phyloP scores from a whole-genome alignment of 805 yeast species.

The Candida methanosorbosa region DNA sequence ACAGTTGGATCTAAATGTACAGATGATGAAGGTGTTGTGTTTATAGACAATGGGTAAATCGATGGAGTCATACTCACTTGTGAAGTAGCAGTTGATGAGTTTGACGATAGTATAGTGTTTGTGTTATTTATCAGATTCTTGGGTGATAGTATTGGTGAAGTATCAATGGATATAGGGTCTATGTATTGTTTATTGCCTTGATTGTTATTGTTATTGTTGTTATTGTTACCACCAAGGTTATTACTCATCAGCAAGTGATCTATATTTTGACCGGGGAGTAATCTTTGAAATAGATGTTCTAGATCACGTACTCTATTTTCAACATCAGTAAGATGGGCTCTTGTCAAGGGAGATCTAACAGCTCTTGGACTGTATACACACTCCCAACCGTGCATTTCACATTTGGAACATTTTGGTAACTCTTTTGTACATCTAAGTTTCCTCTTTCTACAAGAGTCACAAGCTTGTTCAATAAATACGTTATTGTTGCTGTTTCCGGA shows the following conservation, averaged over 20 bases:
- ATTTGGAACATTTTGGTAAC: conserved; percentile 67
- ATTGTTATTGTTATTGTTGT: no score
- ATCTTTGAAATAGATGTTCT: conserved; percentile 33
- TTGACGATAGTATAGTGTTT: background rate
- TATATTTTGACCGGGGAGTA: conserved; percentile 38
- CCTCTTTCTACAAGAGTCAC: conserved; percentile 78
- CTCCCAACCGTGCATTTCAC: conserved; percentile 61
- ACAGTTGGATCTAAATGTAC: background rate
- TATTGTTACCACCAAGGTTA: no score
- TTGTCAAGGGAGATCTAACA: conserved; percentile 71
- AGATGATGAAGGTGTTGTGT: conserved; percentile 1
- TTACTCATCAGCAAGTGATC: conserved; percentile 19
- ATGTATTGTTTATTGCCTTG: no score
- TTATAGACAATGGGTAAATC: conserved; percentile 6
- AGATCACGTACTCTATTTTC: conserved; percentile 46
- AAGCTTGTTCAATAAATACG: conserved; percentile 50
- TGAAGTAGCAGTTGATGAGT: background rate
- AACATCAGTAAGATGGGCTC: conserved; percentile 72
- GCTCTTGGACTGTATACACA: conserved; percentile 75
- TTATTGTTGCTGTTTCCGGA: no score
- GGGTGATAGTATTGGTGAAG: background rate
- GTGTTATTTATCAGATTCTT: background rate
- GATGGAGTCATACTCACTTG: conserved; percentile 8
- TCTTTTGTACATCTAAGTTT: conserved; percentile 78
- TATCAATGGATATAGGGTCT: background rate